Percentiles rank a stretch among this genome's conserved stretches.
phyloP scores from a whole-genome alignment of 768 basidiomycete species.

The Tulasnella sp. region DNA sequence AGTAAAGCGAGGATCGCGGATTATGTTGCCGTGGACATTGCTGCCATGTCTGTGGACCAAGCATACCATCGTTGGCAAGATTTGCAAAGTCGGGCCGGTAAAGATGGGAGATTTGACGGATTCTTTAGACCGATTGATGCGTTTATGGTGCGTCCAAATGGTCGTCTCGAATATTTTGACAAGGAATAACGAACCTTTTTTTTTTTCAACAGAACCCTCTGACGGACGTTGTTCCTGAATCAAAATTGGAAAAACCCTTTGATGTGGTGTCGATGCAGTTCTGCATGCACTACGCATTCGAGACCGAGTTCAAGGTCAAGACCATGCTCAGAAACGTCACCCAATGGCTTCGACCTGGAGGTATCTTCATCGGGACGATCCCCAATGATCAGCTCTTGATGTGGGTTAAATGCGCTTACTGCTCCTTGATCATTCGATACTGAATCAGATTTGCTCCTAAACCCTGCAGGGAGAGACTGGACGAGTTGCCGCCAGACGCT shows the following conservation, averaged over 20 bases:
- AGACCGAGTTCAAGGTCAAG: slow-evolving; percentile 74
- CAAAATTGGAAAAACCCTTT: slow-evolving; percentile 58
- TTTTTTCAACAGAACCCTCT: slow-evolving; percentile 45
- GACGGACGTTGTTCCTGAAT: slow-evolving; percentile 56
- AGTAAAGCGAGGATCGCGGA: slow-evolving; percentile 72
- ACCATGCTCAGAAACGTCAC: slow-evolving; percentile 91
- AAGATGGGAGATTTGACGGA: slow-evolving; percentile 49
- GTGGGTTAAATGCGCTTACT: slow-evolving; percentile 41
- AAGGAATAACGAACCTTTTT: slow-evolving; percentile 9
- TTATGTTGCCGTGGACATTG: slow-evolving; percentile 81
- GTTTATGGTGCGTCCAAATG: slow-evolving; percentile 44
- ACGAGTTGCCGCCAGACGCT: slow-evolving; percentile 50
- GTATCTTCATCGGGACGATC: slow-evolving; percentile 94
- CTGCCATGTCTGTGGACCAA: slow-evolving; percentile 79
- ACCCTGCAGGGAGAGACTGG: slow-evolving; percentile 50
- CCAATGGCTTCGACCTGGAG: slow-evolving; percentile 68
- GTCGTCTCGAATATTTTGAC: too few relatives aligned
- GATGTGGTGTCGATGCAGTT: slow-evolving; percentile 99
- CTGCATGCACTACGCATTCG: slow-evolving; percentile 99
- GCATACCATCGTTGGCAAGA: slow-evolving; percentile 61
- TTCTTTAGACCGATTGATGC: slow-evolving; percentile 83
- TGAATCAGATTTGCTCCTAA: neutral
- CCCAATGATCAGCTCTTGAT: slow-evolving; percentile 79
- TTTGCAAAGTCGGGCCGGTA: slow-evolving; percentile 35
- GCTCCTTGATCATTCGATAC: neutral